phyloP scores from a whole-genome alignment of 768 basidiomycete species.

The Neoboletus brunneissimus region DNA sequence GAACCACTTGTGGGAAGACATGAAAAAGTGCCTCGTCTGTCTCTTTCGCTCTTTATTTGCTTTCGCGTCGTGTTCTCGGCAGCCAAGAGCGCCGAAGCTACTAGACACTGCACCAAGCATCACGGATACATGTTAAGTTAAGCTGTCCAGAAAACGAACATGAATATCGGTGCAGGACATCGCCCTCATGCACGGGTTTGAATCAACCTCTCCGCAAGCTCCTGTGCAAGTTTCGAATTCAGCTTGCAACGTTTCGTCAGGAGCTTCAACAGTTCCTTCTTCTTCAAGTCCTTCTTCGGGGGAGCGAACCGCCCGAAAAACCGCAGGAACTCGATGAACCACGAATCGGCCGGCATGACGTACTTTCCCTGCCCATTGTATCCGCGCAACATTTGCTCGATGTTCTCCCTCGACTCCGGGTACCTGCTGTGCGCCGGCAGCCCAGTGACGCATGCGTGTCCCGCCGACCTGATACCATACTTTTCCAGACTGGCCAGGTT shows the following conservation, averaged over 20 bases:
- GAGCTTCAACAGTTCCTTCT: slow-evolving; percentile 14
- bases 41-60: no score
- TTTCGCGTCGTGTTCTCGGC: no score
- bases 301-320: slow-evolving; percentile 17
- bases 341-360: slow-evolving; percentile 23
- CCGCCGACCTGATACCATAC: slow-evolving; percentile 21
- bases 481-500: slow-evolving; percentile 21
- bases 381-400: slow-evolving; percentile 15
- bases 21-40: no score
- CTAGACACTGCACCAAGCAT: not conserved
- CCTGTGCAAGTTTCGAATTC: slow-evolving; percentile 14
- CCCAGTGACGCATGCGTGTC: slow-evolving; percentile 35
- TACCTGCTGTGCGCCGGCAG: slow-evolving; percentile 20
- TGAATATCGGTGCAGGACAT: not conserved
- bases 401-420: slow-evolving; percentile 10
- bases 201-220: slow-evolving; percentile 15
- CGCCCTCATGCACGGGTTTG: not conserved
- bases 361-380: slow-evolving; percentile 18
- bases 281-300: slow-evolving; percentile 14
- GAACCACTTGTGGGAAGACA: no score
- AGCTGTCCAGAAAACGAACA: not conserved
- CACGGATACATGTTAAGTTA: not conserved
- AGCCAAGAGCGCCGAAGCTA: no score
- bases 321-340: slow-evolving; percentile 23
- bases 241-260: slow-evolving; percentile 28